Percentiles rank a stretch among this genome's conserved stretches.
phyloP scores from a whole-genome alignment of 2,329 filamentous ascomycete species.

The Fusarium devonianum region DNA sequence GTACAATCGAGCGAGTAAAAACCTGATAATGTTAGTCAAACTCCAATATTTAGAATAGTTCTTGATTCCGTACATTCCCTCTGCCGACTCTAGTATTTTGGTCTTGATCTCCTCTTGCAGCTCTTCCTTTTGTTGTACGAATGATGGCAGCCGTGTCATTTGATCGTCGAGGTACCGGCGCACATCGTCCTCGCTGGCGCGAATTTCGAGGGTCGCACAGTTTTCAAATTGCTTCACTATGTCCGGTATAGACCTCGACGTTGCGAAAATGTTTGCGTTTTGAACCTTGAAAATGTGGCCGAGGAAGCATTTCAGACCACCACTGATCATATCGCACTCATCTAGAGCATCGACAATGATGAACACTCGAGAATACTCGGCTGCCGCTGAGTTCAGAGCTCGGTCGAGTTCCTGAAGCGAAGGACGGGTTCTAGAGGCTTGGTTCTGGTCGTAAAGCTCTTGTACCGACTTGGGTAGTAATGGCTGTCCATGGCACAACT shows the following conservation, averaged over 20 bases:
- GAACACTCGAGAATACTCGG: neutral
- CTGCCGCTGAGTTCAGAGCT: neutral
- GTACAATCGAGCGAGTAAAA: constrained; percentile 19
- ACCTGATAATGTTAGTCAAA: constrained; percentile 2
- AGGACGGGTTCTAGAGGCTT: neutral
- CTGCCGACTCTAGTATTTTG: neutral
- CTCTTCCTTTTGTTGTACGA: fast-evolving
- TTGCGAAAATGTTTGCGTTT: constrained; percentile 35
- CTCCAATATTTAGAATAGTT: no score
- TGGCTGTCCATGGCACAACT: neutral
- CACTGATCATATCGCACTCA: neutral
- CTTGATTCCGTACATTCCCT: constrained; percentile 30
- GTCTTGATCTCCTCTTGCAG: constrained; percentile 16
- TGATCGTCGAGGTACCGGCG: constrained; percentile 6
- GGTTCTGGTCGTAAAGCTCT: neutral
- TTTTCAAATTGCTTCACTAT: constrained; percentile 13
- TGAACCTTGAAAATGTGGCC: constrained; percentile 12
- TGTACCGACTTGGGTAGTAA: neutral
- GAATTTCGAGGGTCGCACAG: constrained; percentile 9
- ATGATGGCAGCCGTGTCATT: neutral
- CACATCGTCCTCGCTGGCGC: constrained; percentile 25
- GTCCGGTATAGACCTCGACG: constrained; percentile 31
- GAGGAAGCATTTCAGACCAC: neutral
- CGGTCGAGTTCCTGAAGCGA: neutral
- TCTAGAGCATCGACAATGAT: constrained; percentile 3